These are phyloP conservation scores for Pisolithus microcarpus DNA, from an alignment of 768 basidiomycete species.

Conservation along the genomic window DNA sequence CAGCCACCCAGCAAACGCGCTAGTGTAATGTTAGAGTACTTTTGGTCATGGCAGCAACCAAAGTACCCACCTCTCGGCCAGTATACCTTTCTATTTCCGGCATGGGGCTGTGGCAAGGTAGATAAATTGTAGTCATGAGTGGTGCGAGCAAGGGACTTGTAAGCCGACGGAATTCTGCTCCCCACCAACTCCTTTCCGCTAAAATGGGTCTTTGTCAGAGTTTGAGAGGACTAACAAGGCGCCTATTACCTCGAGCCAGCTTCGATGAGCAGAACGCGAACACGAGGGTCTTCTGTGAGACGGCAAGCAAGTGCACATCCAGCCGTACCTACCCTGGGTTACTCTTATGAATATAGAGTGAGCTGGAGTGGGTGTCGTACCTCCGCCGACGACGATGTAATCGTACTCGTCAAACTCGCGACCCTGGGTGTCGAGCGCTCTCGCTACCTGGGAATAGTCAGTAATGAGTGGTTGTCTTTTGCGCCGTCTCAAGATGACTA, in stretches of 20 bases:
- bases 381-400: conserved; percentile 50
- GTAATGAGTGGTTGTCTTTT: conserved; percentile 2
- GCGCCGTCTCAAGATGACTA: no score
- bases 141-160: conserved; percentile 34
- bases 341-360: background rate
- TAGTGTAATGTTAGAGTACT: conserved; percentile 14
- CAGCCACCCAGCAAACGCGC: conserved; percentile 70
- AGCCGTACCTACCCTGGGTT: conserved; percentile 29
- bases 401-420: conserved; percentile 34
- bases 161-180: conserved; percentile 41
- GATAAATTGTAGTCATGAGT: conserved; percentile 47
- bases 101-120: conserved; percentile 50
- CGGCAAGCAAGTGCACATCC: conserved; percentile 40
- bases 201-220: background rate
- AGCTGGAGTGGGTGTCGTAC: conserved; percentile 17
- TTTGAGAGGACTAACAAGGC: background rate
- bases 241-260: conserved; percentile 38
- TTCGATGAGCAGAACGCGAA: conserved; percentile 37
- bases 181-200: conserved; percentile 39
- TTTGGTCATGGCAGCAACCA: background rate
- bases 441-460: conserved; percentile 8
- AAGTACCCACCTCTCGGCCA: conserved; percentile 61
- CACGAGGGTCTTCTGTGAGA: conserved; percentile 31
- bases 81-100: conserved; percentile 39
- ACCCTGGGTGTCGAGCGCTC: background rate